Percentiles rank a stretch among this genome's conserved stretches.
These are phyloP conservation scores for Malassezia psittaci DNA, from an alignment of 1,284 basidiomycete species.

Conservation along the genomic window DNA sequence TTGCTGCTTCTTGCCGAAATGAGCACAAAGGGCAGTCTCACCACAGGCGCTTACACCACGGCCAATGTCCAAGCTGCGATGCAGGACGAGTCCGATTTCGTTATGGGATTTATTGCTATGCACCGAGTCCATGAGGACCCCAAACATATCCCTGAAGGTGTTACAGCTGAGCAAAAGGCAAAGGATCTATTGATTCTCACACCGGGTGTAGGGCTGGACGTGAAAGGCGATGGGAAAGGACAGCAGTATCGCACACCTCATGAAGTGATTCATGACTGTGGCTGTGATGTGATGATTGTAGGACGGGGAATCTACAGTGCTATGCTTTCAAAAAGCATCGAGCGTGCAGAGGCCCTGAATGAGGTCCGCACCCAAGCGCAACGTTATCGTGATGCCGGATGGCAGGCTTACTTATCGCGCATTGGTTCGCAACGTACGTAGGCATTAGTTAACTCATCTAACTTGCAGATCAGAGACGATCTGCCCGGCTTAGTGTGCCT, in stretches of 20 bases:
- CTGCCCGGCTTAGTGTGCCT: not conserved
- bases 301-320: constrained; percentile 83
- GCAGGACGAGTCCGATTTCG: constrained; percentile 32
- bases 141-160: constrained; percentile 14
- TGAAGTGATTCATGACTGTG: constrained; percentile 69
- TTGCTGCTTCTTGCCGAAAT: constrained; percentile 90
- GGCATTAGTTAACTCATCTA: constrained; percentile 5
- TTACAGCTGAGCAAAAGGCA: constrained; percentile 26
- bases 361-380: constrained; percentile 64
- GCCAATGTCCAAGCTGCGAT: constrained; percentile 58
- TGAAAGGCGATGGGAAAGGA: constrained; percentile 75
- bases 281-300: constrained; percentile 97
- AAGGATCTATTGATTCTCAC: constrained; percentile 80
- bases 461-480: not conserved
- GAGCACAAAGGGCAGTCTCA: constrained; percentile 79
- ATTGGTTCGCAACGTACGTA: constrained; percentile 20
- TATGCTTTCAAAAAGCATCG: constrained; percentile 47
- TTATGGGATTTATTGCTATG: constrained; percentile 61
- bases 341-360: constrained; percentile 49
- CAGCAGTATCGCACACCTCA: constrained; percentile 91
- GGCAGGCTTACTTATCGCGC: constrained; percentile 70
- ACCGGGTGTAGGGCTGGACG: constrained; percentile 80
- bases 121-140: constrained; percentile 57
- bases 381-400: constrained; percentile 74
- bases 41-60: constrained; percentile 72